These are phyloP conservation scores for Chytriomyces sp. DNA, from an alignment of 192 early-diverging fungal genomes.

Conservation along the genomic window DNA sequence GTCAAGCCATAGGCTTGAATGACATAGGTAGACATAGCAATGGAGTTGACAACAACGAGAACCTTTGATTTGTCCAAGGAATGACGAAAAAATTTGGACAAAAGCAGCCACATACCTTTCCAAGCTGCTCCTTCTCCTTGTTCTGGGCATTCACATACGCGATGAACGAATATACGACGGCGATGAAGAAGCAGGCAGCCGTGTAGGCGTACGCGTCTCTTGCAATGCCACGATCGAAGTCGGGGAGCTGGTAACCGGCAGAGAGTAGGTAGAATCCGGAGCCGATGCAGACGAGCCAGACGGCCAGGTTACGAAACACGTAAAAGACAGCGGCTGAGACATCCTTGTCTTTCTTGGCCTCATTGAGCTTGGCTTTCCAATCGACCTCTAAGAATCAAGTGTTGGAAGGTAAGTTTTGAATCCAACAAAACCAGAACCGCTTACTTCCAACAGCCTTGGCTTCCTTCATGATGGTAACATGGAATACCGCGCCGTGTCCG, in stretches of 20 bases:
- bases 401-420: no score
- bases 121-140: constrained; percentile 25
- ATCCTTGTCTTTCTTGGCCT: constrained; percentile 20
- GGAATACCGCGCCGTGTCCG: constrained; percentile 18
- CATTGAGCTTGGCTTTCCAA: constrained; percentile 28
- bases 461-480: neutral
- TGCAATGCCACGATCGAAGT: constrained; percentile 30
- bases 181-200: constrained; percentile 26
- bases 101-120: constrained; percentile 9
- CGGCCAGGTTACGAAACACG: constrained; percentile 19
- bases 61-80: neutral
- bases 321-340: constrained; percentile 26
- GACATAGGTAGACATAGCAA: neutral
- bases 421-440: neutral
- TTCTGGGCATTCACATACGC: constrained; percentile 24
- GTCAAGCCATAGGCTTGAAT: neutral
- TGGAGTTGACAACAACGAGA: neutral
- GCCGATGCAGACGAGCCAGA: neutral
- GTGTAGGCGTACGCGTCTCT: constrained; percentile 32
- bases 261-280: constrained; percentile 6
- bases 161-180: constrained; percentile 30
- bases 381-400: constrained; percentile 15
- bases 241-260: neutral
- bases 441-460: neutral
- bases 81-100: neutral